Base-by-base conservation (phyloP, 176 grass and related monocot species). In the Carex cristatella region DNA sequence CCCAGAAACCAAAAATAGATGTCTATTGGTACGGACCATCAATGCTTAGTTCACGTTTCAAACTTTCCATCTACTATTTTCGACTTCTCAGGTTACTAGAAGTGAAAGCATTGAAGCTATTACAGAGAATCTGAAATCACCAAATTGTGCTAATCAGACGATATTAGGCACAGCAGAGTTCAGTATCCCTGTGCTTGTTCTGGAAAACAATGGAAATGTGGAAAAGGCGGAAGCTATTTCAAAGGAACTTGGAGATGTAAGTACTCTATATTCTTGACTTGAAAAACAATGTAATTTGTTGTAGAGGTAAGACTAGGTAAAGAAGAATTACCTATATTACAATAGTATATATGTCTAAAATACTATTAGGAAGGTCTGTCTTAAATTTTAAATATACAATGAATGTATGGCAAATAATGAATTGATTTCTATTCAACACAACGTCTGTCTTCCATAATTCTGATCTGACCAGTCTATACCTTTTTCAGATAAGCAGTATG, bases 201-300 rank as follows among this genome's bases (percentile, higher is more conserved):
- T 90, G 65, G 95, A 98, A 89, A 87, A 88, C 87, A 89, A 92
- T 94, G 86, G 82, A 64, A 93, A 98, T 85, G 80, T 92, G 37
- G 91, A 98, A 70, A 98, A 90, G 88, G 93, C 95, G 68, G 95
- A 98, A 89, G 80, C 84, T 63, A 93, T 88, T 83, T 88, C 89
- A 83, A 93, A 94, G 61, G 85, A 98, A 61, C 95, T 98, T 90
- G 93, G 91, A 82, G 91, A 93, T 90, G 95, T 98, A 87, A 94
- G 95, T 93, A 84, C 79, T 85, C 82, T 18, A 15, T 84, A 72
- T 88, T 87, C 61, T 62, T 38, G 73, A 86, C 68, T 49, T 48
- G 40, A 54, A 80, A 77, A 71, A 27, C 13, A 48, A 62, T 5
- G 8, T 55, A 77, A 77, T 19, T 32, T 77, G 15, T 32, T 56